phyloP scores from a whole-genome alignment of 208 protist species.

The Wallacemonas collosoma region DNA sequence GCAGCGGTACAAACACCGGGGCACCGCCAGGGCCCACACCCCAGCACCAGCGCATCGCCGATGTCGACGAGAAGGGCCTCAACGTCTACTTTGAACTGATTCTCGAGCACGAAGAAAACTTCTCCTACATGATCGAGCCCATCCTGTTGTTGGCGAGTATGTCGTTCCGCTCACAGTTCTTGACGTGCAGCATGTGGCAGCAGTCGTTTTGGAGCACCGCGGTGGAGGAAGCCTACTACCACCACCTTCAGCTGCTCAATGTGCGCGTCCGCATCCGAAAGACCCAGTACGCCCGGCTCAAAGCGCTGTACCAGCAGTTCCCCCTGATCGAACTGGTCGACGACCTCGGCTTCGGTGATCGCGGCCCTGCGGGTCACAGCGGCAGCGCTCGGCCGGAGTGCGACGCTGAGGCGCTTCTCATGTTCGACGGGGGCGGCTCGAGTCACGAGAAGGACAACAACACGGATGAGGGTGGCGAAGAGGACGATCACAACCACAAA shows the following conservation, averaged over 20 bases:
- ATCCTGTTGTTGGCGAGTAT: conserved; percentile 79
- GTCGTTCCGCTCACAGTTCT: conserved; percentile 83
- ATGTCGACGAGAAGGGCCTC: conserved; percentile 27
- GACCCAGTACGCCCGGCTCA: conserved; percentile 53
- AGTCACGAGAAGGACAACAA: conserved; percentile 3
- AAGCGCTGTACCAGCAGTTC: conserved; percentile 69
- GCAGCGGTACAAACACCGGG: conserved; percentile 6
- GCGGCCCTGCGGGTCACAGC: conserved; percentile 16
- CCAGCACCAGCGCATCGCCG: conserved; percentile 14
- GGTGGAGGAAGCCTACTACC: conserved; percentile 74
- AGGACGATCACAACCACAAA: not conserved
- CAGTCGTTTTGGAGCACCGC: conserved; percentile 44
- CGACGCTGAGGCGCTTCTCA: conserved; percentile 13
- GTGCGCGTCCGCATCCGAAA: conserved; percentile 52
- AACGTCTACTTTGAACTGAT: conserved; percentile 71
- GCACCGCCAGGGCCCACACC: not conserved
- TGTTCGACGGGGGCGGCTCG: not conserved
- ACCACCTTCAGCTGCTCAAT: conserved; percentile 77
- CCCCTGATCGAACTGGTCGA: conserved; percentile 74
- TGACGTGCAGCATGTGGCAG: conserved; percentile 75
- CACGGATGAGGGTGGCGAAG: not conserved
- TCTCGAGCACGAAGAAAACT: conserved; percentile 58
- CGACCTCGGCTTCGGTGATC: conserved; percentile 40
- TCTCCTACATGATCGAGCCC: conserved; percentile 61
- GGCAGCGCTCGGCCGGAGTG: conserved; percentile 4